Base-by-base conservation (phyloP, 2,329 filamentous ascomycete species). In the Monilinia aucupariae region DNA sequence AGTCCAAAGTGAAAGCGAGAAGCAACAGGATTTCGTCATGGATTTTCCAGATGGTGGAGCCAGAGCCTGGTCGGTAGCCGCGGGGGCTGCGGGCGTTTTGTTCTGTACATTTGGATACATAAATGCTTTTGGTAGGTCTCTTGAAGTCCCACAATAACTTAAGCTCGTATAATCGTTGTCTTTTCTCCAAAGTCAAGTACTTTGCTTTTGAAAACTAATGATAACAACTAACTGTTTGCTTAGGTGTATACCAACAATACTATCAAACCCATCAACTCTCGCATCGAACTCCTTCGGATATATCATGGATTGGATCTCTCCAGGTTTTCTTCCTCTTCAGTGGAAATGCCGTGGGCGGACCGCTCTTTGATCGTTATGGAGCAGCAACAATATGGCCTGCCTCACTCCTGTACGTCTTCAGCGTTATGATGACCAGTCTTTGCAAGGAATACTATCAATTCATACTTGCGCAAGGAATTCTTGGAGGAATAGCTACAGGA, bases 181-280 rank as follows among this genome's bases (percentile, higher is more conserved):
- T 22, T 20, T 48, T 48, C 41, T 30, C 12, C 8, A 13, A 22
- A 22, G 17, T 22, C 43, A 34, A 32, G 6, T 50, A 37, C 34
- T 17, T 45, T 5, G 5, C 39, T 22, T 17, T 60, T 27, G n/a
- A 12, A 22, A 56, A 45, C 27, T 27, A 22, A n/a, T 30, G 15
- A 34, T 9, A 41, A 43, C n/a, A 59, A 25, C 25, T 59, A 30
- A 60, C 25, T 1, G 13, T 39, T 37, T 20, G 30, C 8, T 41
- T 74, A 70, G 70, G 82, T 6, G 75, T 79, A 22, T 85, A 85
- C 64, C 82, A 85, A 68, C 77, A 79, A 37, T 84, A 84, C 69
- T 86, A 85, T 66, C 74, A 82, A 66, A 76, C 70, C 5, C 73
- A 78, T 10, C 77, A 80, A 27, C 72, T 86, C 5, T 71, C 69